These are phyloP conservation scores for Moesziomyces globuligerus DNA, from an alignment of 1,284 basidiomycete genomes.

Conservation along the genomic window DNA sequence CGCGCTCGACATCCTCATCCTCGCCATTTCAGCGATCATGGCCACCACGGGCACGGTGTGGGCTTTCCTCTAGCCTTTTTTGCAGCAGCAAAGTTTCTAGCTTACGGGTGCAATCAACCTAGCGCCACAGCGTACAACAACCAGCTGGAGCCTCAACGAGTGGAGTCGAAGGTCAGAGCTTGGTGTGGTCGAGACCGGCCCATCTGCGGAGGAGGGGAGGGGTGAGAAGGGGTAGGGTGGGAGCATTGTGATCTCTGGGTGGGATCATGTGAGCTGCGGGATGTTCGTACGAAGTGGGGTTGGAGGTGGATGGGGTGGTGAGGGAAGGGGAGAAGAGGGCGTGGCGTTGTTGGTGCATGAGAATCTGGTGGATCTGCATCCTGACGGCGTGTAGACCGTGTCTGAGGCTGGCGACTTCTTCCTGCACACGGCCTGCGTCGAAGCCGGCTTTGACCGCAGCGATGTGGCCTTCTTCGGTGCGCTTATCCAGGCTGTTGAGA, in stretches of 20 bases:
- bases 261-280: neutral
- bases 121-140: neutral
- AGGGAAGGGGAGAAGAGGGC: slow-evolving; percentile 22
- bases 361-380: slow-evolving; percentile 52
- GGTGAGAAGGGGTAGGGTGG: slow-evolving; percentile 23
- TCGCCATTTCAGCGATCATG: slow-evolving; percentile 49
- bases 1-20: slow-evolving; percentile 46
- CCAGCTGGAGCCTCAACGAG: neutral
- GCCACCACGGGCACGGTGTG: slow-evolving; percentile 57
- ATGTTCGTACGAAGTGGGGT: neutral
- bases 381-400: slow-evolving; percentile 50
- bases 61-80: slow-evolving; percentile 40
- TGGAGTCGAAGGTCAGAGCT: slow-evolving; percentile 19
- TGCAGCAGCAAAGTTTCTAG: neutral
- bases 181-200: slow-evolving; percentile 44
- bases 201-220: slow-evolving; percentile 37
- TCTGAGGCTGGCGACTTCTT: slow-evolving; percentile 46
- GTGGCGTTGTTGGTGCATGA: slow-evolving; percentile 44
- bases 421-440: slow-evolving; percentile 46
- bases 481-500: slow-evolving; percentile 29
- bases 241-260: too few species aligned
- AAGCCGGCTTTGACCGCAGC: slow-evolving; percentile 42
- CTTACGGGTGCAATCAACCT: neutral
- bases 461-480: slow-evolving; percentile 46
- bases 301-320: neutral